A percentile compares a stretch with the other conserved stretches of the same genome.
Evolutionary conservation across 768 basidiomycete species (phyloP).

Genomic region (Strobilomyces dryophilus): DNA sequence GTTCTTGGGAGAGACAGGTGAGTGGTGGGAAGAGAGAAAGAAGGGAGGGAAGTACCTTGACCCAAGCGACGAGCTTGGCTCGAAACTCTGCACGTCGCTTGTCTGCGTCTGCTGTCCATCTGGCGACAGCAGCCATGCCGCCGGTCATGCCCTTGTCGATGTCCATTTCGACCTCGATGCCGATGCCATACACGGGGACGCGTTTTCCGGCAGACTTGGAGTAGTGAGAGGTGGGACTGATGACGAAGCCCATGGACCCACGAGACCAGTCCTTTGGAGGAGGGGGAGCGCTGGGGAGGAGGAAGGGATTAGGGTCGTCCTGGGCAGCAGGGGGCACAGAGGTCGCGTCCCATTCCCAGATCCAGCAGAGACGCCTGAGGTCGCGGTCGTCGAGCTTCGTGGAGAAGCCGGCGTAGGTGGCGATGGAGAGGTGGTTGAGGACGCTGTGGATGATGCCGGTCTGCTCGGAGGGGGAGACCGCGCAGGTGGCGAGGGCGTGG

Average conservation of each 20-base stretch:
- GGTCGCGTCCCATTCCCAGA: slow-evolving; percentile 83
- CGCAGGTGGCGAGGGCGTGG: slow-evolving; percentile 79
- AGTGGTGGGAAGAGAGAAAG: slow-evolving; percentile 1
- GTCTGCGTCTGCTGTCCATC: slow-evolving; percentile 75
- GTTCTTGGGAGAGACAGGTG: slow-evolving; percentile 38
- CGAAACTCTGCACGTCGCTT: slow-evolving; percentile 54
- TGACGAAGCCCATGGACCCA: slow-evolving; percentile 73
- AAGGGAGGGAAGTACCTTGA: slow-evolving; percentile 39
- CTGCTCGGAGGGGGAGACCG: slow-evolving; percentile 71
- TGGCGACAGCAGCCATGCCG: slow-evolving; percentile 87
- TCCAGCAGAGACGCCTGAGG: slow-evolving; percentile 74
- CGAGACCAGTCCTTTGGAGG: slow-evolving; percentile 77
- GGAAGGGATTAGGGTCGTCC: slow-evolving; percentile 72
- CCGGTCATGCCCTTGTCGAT: slow-evolving; percentile 74
- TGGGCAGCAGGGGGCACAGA: slow-evolving; percentile 31
- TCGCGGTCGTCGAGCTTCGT: slow-evolving; percentile 66
- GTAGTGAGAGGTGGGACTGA: slow-evolving; percentile 70
- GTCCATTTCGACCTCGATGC: slow-evolving; percentile 84
- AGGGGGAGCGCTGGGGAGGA: slow-evolving; percentile 43
- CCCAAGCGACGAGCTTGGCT: slow-evolving; percentile 62
- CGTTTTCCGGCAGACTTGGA: slow-evolving; percentile 63
- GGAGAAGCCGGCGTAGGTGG: slow-evolving; percentile 62
- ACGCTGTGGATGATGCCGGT: slow-evolving; percentile 75
- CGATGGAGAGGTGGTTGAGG: slow-evolving; percentile 69
- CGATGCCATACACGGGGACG: slow-evolving; percentile 77